These are phyloP conservation scores for Guadua angustifolia DNA, from an alignment of 176 grass and related monocot species.

Conservation along the genomic window DNA sequence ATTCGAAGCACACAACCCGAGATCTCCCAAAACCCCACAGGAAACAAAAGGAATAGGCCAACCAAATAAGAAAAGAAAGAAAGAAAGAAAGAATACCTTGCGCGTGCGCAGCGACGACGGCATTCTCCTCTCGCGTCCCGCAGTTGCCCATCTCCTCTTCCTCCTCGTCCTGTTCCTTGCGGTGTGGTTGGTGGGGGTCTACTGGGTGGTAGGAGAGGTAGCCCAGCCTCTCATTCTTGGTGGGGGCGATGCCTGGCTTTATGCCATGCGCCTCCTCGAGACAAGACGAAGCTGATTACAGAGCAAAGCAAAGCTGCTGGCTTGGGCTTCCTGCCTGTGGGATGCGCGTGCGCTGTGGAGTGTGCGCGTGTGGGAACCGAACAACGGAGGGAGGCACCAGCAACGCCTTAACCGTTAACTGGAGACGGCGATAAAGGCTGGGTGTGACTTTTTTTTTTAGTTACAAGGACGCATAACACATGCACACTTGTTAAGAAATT, in stretches of 20 bases:
- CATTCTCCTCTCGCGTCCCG: constrained; percentile 98
- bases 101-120: constrained; percentile 89
- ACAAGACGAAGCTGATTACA: neutral
- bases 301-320: neutral
- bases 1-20: constrained; percentile 1
- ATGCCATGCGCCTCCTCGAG: neutral
- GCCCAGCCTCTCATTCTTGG: constrained; percentile 15
- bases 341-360: neutral
- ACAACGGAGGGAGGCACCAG: neutral
- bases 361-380: neutral
- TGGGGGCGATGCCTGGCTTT: too few species aligned
- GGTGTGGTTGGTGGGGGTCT: constrained; percentile 1
- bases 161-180: neutral
- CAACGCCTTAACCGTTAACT: neutral
- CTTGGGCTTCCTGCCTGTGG: neutral
- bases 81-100: constrained; percentile 61
- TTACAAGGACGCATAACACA: too few species aligned
- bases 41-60: neutral
- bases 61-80: neutral
- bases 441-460: too few species aligned
- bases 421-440: too few species aligned
- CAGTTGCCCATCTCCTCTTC: constrained; percentile 60
- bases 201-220: neutral
- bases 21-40: constrained; percentile 26
- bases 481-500: too few species aligned